phyloP scores from a whole-genome alignment of 352 stramenopile species.

The Pythium angustatum region DNA sequence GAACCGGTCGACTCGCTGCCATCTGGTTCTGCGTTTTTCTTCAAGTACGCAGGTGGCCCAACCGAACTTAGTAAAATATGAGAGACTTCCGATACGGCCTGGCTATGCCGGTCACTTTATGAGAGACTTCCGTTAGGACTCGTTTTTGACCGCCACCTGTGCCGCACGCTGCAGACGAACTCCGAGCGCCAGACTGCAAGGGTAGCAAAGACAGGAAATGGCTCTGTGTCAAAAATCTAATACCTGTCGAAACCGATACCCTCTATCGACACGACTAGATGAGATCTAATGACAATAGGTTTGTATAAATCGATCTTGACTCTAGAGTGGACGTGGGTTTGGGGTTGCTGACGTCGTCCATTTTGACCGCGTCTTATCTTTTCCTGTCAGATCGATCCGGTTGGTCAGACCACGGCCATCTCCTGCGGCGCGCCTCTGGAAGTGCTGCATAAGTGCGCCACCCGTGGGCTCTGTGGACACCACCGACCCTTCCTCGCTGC shows the following conservation, averaged over 20 bases:
- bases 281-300: not conserved
- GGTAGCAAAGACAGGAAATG: constrained; percentile 14
- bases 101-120: constrained; percentile 1
- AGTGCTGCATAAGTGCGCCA: constrained; percentile 24
- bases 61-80: constrained; percentile 11
- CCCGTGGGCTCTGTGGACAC: constrained; percentile 9
- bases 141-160: constrained; percentile 8
- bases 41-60: constrained; percentile 9
- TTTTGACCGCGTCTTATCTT: constrained; percentile 17
- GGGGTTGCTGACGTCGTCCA: constrained; percentile 19
- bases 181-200: not conserved
- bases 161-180: constrained; percentile 18
- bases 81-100: not conserved
- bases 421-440: constrained; percentile 1
- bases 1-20: not conserved
- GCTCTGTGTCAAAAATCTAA: not conserved
- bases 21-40: constrained; percentile 1
- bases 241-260: not conserved
- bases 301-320: not conserved
- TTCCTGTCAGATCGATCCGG: constrained; percentile 15
- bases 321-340: constrained; percentile 10
- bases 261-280: not conserved
- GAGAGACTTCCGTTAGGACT: constrained; percentile 15
- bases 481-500: not conserved
- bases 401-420: constrained; percentile 10